Base-by-base conservation (phyloP, 495 filamentous ascomycete genomes). In the Aspergillus ostianus region DNA sequence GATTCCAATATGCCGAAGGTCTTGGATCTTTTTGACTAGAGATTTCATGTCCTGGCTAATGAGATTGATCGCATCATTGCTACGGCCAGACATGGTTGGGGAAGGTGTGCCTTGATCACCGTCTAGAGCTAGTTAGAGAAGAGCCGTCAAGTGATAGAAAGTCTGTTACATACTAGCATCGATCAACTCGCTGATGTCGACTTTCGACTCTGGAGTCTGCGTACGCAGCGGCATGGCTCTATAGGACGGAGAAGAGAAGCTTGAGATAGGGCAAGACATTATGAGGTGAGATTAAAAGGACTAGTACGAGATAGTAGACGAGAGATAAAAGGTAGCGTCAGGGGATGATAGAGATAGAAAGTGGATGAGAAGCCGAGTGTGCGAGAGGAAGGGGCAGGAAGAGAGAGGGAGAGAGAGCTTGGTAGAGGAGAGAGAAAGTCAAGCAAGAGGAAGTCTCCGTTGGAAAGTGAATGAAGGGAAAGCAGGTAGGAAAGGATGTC, bases 21-120 rank as follows among this genome's bases (percentile, higher is more conserved):
- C 70, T 56, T 80, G 77, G 0, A 83, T 77, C n/a, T 71, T 75
- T n/a, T 68, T 73, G 0, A 83, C 74, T 5, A 83, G 61, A 2
- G 57, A 57, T 30, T 74, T 75, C 62, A 83, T 79, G 9, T 76
- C 73, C 2, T 73, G 55, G 0, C 70, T 64, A 20, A 82, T 58
- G 0, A 71, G 19, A 3, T 77, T 66, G 0, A 83, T 62, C 0
- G 67, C 52, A 26, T 68, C 59, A 0, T 27, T 49, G 47, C 30
- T 49, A 5, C 18, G 13, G 6, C 27, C 36, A 29, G 56, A 61
- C 26, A 36, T 61, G 27, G 32, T 48, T 4, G 51, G 18, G 20
- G 47, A 20, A 13, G 18, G 17, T 13, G 23, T 36, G 4, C 8
- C 4, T 4, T 36, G 5, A 29, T 19, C 21, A 2, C 4, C 13